phyloP scores from a whole-genome alignment of 2,329 filamentous ascomycete species.

The Fusarium burgessii region DNA sequence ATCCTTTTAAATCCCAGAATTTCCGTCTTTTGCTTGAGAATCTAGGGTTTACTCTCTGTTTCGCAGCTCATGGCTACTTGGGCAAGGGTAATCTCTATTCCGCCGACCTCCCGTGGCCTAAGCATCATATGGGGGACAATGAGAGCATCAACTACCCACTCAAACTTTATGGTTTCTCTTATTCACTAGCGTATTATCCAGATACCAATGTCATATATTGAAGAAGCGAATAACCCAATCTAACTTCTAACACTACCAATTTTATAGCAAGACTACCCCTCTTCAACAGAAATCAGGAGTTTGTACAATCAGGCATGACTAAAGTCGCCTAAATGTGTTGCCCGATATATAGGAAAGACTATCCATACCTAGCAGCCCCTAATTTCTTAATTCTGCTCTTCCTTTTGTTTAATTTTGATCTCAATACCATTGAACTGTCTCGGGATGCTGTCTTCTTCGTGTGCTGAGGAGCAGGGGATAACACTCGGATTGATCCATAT shows the following conservation, averaged over 20 bases:
- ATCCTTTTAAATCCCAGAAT: too few relatives aligned
- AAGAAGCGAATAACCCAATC: neutral
- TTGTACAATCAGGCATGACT: neutral
- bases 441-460: neutral
- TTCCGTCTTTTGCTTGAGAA: too few relatives aligned
- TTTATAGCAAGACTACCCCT: neutral
- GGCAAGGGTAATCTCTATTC: too few relatives aligned
- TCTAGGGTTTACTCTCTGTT: too few relatives aligned
- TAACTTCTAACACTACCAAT: neutral
- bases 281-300: neutral
- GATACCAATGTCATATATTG: neutral
- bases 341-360: neutral
- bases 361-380: fast-evolving
- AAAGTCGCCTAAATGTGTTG: neutral
- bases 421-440: conserved; percentile 5
- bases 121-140: too few relatives aligned
- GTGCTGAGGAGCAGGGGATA: neutral
- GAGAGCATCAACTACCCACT: too few relatives aligned
- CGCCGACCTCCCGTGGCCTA: too few relatives aligned
- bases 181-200: neutral
- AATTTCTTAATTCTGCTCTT: too few relatives aligned
- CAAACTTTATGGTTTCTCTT: too few relatives aligned
- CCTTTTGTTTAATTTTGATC: neutral
- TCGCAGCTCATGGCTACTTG: too few relatives aligned
- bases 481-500: neutral